phyloP scores from a whole-genome alignment of 305 asterid species.

The Fraxinus floribunda region DNA sequence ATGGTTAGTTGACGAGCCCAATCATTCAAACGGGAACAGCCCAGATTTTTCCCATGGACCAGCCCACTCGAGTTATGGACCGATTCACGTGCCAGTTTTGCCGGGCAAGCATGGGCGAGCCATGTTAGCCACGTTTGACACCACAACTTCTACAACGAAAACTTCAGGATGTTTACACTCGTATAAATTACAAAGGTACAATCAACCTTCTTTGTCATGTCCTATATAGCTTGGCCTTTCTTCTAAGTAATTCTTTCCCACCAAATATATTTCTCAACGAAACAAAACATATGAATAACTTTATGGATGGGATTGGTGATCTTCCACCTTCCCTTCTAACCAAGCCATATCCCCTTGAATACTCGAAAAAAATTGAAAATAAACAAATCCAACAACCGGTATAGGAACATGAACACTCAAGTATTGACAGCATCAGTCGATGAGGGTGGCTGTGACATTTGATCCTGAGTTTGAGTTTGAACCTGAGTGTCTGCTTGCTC shows the following conservation, averaged over 20 bases:
- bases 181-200: slow-evolving; percentile 45
- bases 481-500: slow-evolving; percentile 33
- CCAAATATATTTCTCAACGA: slow-evolving; percentile 24
- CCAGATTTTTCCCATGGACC: too few species aligned
- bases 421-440: slow-evolving; percentile 44
- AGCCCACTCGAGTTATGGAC: too few species aligned
- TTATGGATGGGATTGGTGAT: slow-evolving; percentile 48
- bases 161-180: slow-evolving; percentile 47
- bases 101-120: too few species aligned
- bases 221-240: slow-evolving; percentile 32
- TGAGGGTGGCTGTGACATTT: slow-evolving; percentile 31
- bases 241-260: slow-evolving; percentile 17
- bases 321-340: slow-evolving; percentile 62
- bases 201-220: slow-evolving; percentile 33
- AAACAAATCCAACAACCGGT: slow-evolving; percentile 17
- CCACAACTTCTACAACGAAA: slow-evolving; percentile 38
- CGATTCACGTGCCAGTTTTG: too few species aligned
- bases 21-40: too few species aligned
- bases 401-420: slow-evolving; percentile 27
- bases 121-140: too few species aligned
- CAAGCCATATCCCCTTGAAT: slow-evolving; percentile 40
- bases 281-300: slow-evolving; percentile 39
- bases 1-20: too few species aligned
- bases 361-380: slow-evolving; percentile 6
- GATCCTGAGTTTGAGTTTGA: slow-evolving; percentile 41